Evolutionary conservation across 257 asterid species (phyloP), one percentile per base, ranked within the genome.

Genomic region (Schizonepeta tenuifolia): DNA sequence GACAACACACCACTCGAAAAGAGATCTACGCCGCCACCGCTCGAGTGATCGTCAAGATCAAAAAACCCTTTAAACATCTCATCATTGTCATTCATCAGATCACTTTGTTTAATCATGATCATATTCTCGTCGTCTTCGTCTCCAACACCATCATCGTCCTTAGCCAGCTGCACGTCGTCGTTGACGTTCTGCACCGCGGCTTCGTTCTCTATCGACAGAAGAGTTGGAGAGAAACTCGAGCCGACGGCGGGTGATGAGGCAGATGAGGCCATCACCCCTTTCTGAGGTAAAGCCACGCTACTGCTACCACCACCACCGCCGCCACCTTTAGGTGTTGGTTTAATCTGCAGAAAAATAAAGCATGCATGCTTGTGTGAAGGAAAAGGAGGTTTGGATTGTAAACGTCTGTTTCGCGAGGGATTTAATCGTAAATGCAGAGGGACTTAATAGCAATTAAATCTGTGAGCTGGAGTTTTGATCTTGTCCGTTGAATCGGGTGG

Each of bases 171-270:
- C 21, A 20, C 67, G 55, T 70, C 78, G n/a, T 70, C 78, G n/a
- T 40, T n/a, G n/a, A n/a, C 65, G 44, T 71, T 78, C 18, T 66
- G 77, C 3, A 40, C 71, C 0, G 65, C 73, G 0, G 71, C 73
- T 21, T 78, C 80, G 26, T 49, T 81, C 35, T 75, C 85, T 66
- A 35, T 55, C 17, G 70, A 18, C 6, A 83, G 82, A 12, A 78
- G 72, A 1, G 41, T 41, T 10, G 83, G 90, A 47, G 89, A 84
- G 21, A 77, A 62, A 38, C 76, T 72, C 4, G 83, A 69, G 12
- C 78, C 72, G 7, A 87, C 71, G 28, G 71, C 82, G n/a, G 84
- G 73, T 9, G 89, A 69, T 24, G 86, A 70, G 3, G 88, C 70
- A 8, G 82, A 70, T 44, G 44, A 49, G 1, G 57, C 24, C 15